Percentiles rank a stretch among this genome's conserved stretches.
These are phyloP conservation scores for Ophiocordyceps australis DNA, from an alignment of 2,329 filamentous ascomycete species.

Conservation along the genomic window DNA sequence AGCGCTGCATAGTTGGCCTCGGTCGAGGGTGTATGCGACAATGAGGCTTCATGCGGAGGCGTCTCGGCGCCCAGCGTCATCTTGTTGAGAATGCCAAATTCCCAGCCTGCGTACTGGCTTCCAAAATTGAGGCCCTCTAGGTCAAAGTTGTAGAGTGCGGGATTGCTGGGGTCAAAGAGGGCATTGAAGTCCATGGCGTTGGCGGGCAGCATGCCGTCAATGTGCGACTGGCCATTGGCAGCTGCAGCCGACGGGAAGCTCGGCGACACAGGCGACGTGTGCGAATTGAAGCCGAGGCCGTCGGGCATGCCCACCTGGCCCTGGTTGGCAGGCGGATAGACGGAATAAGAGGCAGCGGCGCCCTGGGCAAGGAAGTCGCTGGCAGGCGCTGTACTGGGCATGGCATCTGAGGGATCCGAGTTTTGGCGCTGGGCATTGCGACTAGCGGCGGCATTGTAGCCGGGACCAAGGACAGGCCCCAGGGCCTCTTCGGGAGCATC, in stretches of 20 bases:
- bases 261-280: constrained; percentile 59
- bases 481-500: constrained; percentile 84
- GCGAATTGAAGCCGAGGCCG: constrained; percentile 36
- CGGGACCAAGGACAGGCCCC: constrained; percentile 63
- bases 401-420: constrained; percentile 27
- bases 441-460: constrained; percentile 40
- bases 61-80: constrained; percentile 69
- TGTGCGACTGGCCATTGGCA: constrained; percentile 27
- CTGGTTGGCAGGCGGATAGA: constrained; percentile 27
- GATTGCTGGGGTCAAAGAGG: constrained; percentile 82
- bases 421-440: constrained; percentile 28
- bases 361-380: constrained; percentile 29
- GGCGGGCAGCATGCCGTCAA: constrained; percentile 28
- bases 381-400: constrained; percentile 16
- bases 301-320: constrained; percentile 29
- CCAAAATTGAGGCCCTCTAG: constrained; percentile 77
- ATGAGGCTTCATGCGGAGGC: constrained; percentile 46
- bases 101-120: constrained; percentile 86
- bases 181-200: constrained; percentile 34
- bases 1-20: constrained; percentile 23
- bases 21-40: constrained; percentile 18
- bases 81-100: constrained; percentile 91
- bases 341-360: constrained; percentile 26
- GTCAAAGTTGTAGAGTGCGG: constrained; percentile 88
- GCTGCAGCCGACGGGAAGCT: constrained; percentile 43